These are phyloP conservation scores for Vachellia pachyceras DNA, from an alignment of 306 rosid genomes.

Conservation along the genomic window DNA sequence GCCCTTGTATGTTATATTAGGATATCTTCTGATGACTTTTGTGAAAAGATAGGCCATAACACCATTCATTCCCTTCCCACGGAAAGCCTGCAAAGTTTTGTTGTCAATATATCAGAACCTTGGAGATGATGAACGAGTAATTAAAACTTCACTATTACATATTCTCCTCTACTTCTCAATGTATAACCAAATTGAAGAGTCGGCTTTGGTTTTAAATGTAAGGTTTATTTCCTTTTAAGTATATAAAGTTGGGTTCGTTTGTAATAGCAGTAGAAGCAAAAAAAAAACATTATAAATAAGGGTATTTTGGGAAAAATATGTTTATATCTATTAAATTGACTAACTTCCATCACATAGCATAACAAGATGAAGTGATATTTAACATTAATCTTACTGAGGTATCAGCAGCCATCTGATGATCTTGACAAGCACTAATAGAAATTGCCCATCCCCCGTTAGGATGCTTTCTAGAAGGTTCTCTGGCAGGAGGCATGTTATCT, in stretches of 20 bases:
- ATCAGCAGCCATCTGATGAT: slow-evolving; percentile 70
- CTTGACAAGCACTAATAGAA: slow-evolving; percentile 75
- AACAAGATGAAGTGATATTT: background rate
- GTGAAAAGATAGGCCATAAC: slow-evolving; percentile 68
- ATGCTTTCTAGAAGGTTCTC: slow-evolving; percentile 48
- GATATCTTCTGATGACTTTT: slow-evolving; percentile 31
- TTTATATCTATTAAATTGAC: too few species aligned
- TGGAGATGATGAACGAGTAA: slow-evolving; percentile 7
- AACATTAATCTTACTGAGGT: slow-evolving; percentile 53
- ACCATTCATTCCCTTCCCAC: slow-evolving; percentile 66
- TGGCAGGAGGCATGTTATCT: slow-evolving; percentile 63
- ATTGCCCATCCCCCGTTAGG: slow-evolving; percentile 77
- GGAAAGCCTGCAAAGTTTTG: slow-evolving; percentile 50
- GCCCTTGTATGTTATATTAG: slow-evolving; percentile 49
- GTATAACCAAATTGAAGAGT: too few species aligned
- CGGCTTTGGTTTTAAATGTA: too few species aligned
- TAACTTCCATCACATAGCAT: background rate
- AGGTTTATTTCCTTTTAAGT: too few species aligned
- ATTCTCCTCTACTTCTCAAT: too few species aligned
- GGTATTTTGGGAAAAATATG: too few species aligned
- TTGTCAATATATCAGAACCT: slow-evolving; percentile 16
- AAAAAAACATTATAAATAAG: too few species aligned
- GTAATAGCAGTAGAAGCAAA: too few species aligned
- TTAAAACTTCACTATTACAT: too few species aligned
- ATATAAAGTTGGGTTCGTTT: too few species aligned